Conservation (phyloP, 78 protist genomes). For the Protostelium mycophagum region DNA sequence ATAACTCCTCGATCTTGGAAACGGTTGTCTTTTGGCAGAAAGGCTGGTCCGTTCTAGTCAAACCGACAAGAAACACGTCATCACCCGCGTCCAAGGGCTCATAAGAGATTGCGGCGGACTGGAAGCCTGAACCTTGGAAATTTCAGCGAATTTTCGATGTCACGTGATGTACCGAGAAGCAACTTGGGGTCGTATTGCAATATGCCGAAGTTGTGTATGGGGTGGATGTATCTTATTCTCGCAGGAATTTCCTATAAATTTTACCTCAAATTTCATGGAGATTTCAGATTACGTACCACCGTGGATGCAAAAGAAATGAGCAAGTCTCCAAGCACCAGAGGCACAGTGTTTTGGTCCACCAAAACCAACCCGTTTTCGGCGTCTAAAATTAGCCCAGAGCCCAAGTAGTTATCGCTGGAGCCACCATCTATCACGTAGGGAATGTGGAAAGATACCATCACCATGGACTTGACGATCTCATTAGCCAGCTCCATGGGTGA, state of each 20-base stretch:
- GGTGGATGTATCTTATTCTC: constrained; percentile 21
- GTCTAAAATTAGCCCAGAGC: constrained; percentile 26
- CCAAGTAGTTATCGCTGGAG: neutral
- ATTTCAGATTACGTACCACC: constrained; percentile 6
- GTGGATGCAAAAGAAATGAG: constrained; percentile 23
- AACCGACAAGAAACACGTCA: constrained; percentile 1
- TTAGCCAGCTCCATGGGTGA: neutral
- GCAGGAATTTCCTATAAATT: neutral
- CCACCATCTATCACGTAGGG: constrained; percentile 32
- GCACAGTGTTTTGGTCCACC: constrained; percentile 40
- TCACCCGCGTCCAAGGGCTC: neutral
- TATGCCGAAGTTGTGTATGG: constrained; percentile 34
- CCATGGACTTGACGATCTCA: constrained; percentile 4
- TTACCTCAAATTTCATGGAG: neutral
- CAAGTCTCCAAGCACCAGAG: neutral
- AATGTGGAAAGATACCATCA: neutral
- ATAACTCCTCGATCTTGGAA: constrained; percentile 6
- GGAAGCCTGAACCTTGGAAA: constrained; percentile 12
- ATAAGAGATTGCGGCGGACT: neutral
- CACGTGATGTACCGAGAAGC: no score
- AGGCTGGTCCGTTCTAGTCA: neutral
- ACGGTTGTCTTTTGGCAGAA: constrained; percentile 9
- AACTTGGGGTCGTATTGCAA: constrained; percentile 31
- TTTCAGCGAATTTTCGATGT: no score
- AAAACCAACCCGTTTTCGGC: constrained; percentile 22